These are phyloP conservation scores for Coccomyxa sp. DNA, from an alignment of 139 green algal genomes.

Conservation along the genomic window DNA sequence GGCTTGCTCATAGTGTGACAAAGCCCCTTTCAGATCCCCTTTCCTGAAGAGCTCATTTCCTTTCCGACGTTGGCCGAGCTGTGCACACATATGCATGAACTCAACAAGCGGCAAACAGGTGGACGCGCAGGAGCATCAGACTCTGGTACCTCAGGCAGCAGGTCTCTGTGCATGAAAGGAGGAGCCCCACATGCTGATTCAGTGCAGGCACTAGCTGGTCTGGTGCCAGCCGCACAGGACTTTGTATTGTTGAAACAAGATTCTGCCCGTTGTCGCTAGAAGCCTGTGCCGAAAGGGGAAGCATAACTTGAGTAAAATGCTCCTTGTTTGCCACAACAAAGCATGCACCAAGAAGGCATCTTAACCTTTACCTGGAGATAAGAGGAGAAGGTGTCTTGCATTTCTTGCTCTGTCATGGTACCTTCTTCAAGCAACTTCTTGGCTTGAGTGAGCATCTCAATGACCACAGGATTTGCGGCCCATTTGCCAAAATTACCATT, in stretches of 20 bases:
- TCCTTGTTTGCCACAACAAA: too few relatives aligned
- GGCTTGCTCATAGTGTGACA: constrained; percentile 53
- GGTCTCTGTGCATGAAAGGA: constrained; percentile 1
- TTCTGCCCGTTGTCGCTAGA: background rate
- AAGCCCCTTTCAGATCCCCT: constrained; percentile 27
- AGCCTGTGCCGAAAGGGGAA: constrained; percentile 1
- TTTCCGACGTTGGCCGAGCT: constrained; percentile 51
- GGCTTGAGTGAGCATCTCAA: constrained; percentile 53
- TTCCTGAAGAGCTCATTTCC: constrained; percentile 47
- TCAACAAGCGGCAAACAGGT: too few relatives aligned
- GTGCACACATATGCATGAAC: background rate
- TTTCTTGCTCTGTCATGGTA: constrained; percentile 46
- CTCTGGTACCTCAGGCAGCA: background rate
- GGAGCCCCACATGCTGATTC: constrained; percentile 60
- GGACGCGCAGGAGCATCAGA: too few relatives aligned
- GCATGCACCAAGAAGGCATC: too few relatives aligned
- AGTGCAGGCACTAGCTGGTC: constrained; percentile 61
- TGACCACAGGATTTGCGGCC: constrained; percentile 48
- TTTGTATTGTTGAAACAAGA: background rate
- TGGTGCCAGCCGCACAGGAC: constrained; percentile 35
- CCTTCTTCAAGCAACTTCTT: constrained; percentile 56
- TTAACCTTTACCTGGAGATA: too few relatives aligned
- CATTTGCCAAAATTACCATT: constrained; percentile 55
- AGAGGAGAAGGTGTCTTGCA: constrained; percentile 33
- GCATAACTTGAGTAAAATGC: constrained; percentile 22